Base-by-base conservation (phyloP, 1,284 basidiomycete species). In the Sporisorium sorghi region DNA sequence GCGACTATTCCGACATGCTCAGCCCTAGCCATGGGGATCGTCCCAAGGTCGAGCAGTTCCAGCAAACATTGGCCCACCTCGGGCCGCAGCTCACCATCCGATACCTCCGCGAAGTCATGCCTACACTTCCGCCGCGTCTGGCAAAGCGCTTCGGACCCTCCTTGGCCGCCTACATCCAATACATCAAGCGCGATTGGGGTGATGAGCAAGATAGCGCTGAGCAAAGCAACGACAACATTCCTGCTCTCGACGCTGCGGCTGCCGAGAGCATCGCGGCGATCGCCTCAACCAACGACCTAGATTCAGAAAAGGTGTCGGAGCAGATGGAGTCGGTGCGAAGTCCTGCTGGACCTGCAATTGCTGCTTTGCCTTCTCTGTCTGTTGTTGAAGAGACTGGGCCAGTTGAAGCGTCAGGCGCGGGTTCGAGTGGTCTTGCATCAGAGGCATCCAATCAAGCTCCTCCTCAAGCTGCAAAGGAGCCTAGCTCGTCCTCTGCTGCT, bases 11-110 rank as follows among this genome's bases (percentile, higher is more conserved):
- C 35, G 43, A 19, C 26, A 52, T 15, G 6, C 15, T 56, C 26
- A 40, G 33, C 19, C 14, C 24, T 5, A 5, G 32, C 3, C 47
- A 52, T 19, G 12, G 28, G 2, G 48, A 67, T n/a, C 53, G 8
- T 9, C 8, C 48, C 15, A 28, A 17, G 6, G 44, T 60, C 40
- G 21, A 52, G 8, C 48, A 60, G 24, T 54, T 67, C 10, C 46
- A 43, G n/a, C 28, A 37, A 26, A 50, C 43, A 30, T 35, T 67
- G 6, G 37, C 32, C 3, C 28, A 48, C 3, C 37, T 59, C 0
- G 64, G 49, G 5, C 28, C 26, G 17, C 23, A 40, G 9, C 35
- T 54, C 8, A 48, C 56, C 40, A 37, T 58, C 37, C 33, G 11
- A 19, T 52, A 52, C 26, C 37, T 59, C 23, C 52, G 30, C 17